These are phyloP conservation scores for Boletus sensibilis DNA, from an alignment of 768 basidiomycete species.

Conservation along the genomic window DNA sequence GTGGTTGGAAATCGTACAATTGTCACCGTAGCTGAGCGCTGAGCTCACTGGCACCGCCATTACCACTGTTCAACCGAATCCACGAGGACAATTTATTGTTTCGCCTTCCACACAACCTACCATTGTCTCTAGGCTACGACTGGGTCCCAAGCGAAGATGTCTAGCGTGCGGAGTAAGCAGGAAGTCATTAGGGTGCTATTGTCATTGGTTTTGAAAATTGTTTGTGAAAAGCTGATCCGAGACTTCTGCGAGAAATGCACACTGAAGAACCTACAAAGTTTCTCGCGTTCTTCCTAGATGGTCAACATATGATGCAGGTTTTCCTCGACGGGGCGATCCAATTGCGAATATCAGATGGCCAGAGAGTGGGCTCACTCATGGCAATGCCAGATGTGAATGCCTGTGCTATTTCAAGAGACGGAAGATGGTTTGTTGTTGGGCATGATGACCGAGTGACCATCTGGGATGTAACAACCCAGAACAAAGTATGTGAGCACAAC, in stretches of 20 bases:
- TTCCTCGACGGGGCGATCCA: neutral
- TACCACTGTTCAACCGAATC: neutral
- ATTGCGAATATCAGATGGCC: slow-evolving; percentile 3
- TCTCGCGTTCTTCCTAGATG: neutral
- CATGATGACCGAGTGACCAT: neutral
- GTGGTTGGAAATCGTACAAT: too few relatives aligned
- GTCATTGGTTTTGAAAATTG: neutral
- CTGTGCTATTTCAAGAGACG: neutral
- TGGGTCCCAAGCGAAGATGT: neutral
- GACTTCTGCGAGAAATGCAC: neutral
- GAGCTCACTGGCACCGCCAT: too few relatives aligned
- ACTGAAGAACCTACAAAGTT: neutral
- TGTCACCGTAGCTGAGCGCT: too few relatives aligned
- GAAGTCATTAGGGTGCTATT: too few relatives aligned
- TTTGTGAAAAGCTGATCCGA: neutral
- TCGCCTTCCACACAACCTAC: neutral
- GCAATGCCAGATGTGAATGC: neutral
- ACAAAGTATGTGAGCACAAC: neutral
- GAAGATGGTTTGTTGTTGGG: neutral
- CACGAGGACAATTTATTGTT: neutral
- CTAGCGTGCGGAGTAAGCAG: neutral
- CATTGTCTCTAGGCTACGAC: neutral
- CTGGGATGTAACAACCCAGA: neutral
- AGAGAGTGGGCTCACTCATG: neutral
- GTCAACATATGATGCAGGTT: slow-evolving; percentile 4